These are phyloP conservation scores for Mycena metata DNA, from an alignment of 768 basidiomycete species.

Conservation along the genomic window DNA sequence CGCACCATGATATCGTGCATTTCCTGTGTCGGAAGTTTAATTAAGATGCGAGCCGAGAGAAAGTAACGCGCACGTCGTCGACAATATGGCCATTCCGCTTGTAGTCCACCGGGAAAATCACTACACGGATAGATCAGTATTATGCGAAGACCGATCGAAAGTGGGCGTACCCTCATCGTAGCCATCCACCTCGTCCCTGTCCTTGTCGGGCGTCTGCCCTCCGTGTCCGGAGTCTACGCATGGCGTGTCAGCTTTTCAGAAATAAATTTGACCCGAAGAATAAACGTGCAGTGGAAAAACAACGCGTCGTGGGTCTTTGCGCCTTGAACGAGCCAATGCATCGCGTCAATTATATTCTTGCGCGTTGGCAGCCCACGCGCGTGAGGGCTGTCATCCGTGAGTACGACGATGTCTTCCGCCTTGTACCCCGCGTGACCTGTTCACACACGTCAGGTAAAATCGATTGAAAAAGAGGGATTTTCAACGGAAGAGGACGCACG, in stretches of 20 bases:
- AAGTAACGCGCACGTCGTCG: slow-evolving; percentile 62
- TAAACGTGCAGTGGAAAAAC: slow-evolving; percentile 77
- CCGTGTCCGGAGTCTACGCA: slow-evolving; percentile 90
- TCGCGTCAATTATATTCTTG: slow-evolving; percentile 61
- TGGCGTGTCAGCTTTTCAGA: slow-evolving; percentile 13
- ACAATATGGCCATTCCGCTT: slow-evolving; percentile 81
- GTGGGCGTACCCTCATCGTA: slow-evolving; percentile 74
- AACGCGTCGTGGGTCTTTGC: slow-evolving; percentile 80
- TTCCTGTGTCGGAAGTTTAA: slow-evolving; percentile 48
- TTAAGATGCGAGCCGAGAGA: not conserved
- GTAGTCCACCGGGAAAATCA: slow-evolving; percentile 93
- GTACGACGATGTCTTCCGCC: slow-evolving; percentile 73
- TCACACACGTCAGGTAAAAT: slow-evolving; percentile 35
- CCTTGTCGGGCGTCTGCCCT: slow-evolving; percentile 84
- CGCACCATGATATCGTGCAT: slow-evolving; percentile 65
- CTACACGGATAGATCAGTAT: slow-evolving; percentile 47
- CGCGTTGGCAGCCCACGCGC: slow-evolving; percentile 59
- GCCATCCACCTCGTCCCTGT: slow-evolving; percentile 87
- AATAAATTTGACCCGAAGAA: not conserved
- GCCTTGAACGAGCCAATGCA: slow-evolving; percentile 74
- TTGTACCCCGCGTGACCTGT: slow-evolving; percentile 64
- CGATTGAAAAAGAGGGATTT: too few relatives aligned
- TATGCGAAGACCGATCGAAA: not conserved
- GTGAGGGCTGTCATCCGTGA: slow-evolving; percentile 72
- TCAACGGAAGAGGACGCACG: slow-evolving; percentile 51